Percentiles rank a stretch among this genome's conserved stretches.
phyloP scores from a whole-genome alignment of 2,329 filamentous ascomycete genomes.

The Aspergillus floridensis region DNA sequence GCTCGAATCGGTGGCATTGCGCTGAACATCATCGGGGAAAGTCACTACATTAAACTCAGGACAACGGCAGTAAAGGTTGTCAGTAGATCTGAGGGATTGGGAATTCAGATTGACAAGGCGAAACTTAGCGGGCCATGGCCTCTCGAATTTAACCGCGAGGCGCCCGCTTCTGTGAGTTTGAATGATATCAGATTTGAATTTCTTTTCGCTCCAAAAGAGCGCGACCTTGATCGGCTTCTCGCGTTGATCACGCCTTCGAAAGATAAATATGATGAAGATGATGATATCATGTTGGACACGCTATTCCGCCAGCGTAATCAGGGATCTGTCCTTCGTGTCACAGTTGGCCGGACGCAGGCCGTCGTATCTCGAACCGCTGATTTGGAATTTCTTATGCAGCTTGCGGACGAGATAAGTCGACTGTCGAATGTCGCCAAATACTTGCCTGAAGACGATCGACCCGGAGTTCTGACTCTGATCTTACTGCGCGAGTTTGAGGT shows the following conservation, averaged over 20 bases:
- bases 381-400: constrained; percentile 64
- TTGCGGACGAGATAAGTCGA: constrained; percentile 76
- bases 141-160: constrained; percentile 45
- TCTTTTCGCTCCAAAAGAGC: constrained; percentile 67
- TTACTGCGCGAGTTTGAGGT: constrained; percentile 63
- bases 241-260: constrained; percentile 88
- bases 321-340: constrained; percentile 74
- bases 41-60: constrained; percentile 70
- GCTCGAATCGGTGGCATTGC: constrained; percentile 71
- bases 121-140: constrained; percentile 69
- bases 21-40: constrained; percentile 73
- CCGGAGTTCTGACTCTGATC: constrained; percentile 75
- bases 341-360: constrained; percentile 63
- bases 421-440: constrained; percentile 90
- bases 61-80: constrained; percentile 81
- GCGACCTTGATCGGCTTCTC: constrained; percentile 77
- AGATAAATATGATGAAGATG: constrained; percentile 81
- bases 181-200: constrained; percentile 70
- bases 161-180: constrained; percentile 62
- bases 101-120: constrained; percentile 72
- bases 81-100: constrained; percentile 69
- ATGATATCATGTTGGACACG: constrained; percentile 93
- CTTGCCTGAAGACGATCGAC: constrained; percentile 89
- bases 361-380: constrained; percentile 63
- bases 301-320: constrained; percentile 81